Evolutionary conservation across 306 rosid genomes (phyloP), one percentile per base, ranked within the genome.

Genomic region (Cajanus cajan): DNA sequence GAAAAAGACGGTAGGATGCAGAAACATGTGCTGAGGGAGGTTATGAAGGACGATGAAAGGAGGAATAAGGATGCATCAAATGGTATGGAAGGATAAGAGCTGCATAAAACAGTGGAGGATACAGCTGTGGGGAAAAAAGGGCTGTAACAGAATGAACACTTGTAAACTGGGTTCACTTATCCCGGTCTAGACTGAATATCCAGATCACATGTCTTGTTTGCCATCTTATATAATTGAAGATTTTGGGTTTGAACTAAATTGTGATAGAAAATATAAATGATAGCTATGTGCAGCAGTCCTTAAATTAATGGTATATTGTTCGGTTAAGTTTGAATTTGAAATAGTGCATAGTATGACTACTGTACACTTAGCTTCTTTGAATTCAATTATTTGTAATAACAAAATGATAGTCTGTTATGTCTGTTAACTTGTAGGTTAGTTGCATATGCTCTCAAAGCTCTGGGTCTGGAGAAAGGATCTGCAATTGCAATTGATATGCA

Each of bases 401-500:
- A 48, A 67, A 43, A 39, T 74, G 80, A 63, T 67, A 33, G 34
- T 54, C 13, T 90, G 65, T 76, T 71, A 81, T 77, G 62, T 63
- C 68, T 86, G 14, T 74, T 63, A 70, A 68, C 78, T 39, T 91
- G 80, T 82, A 92, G 99, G 99, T 83, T 90, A 76, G 96, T 91
- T 54, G 98, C 99, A 9, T 82, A 88, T 82, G 97, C 91, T 73
- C 87, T 95, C 48, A 78, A 86, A 79, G 86, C 90, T 28, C 83
- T 91, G 84, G 90, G 83, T 47, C 83, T 95, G 79, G 96, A 87
- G 85, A 85, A 85, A 52, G 97, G 99, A 86, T 90, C 96, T 82
- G 92, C 99, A 79, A 84, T 95, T 75, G 98, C 98, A 8, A 92
- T 95, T 82, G 94, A 93, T 84, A 95, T 95, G 99, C 97, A 94